A percentile compares a stretch with the other conserved stretches of the same genome.
These are phyloP conservation scores for Tylopilus felleus DNA, from an alignment of 768 basidiomycete species.

Conservation along the genomic window DNA sequence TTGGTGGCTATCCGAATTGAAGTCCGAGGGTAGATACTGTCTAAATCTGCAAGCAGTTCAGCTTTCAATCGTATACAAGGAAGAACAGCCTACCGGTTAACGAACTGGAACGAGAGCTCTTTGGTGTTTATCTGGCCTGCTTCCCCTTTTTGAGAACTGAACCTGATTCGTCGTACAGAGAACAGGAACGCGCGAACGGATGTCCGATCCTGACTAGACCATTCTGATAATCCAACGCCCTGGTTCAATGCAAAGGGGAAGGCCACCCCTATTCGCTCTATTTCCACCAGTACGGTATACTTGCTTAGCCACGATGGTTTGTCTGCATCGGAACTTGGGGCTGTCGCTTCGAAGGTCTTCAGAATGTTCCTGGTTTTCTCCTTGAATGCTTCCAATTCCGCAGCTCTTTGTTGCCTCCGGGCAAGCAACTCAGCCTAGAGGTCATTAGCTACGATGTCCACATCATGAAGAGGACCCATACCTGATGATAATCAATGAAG, in stretches of 20 bases:
- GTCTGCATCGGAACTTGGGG: constrained; percentile 23
- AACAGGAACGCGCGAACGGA: constrained; percentile 81
- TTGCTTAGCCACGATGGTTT: constrained; percentile 52
- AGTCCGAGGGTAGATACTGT: constrained; percentile 67
- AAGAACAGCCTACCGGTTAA: constrained; percentile 53
- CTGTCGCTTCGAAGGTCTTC: constrained; percentile 66
- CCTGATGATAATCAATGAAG: constrained; percentile 82
- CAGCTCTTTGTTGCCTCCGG: constrained; percentile 70
- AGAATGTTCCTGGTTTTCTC: constrained; percentile 74
- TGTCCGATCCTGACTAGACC: constrained; percentile 37
- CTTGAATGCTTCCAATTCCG: constrained; percentile 80
- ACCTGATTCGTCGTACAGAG: constrained; percentile 71
- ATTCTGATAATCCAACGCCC: constrained; percentile 47
- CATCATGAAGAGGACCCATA: constrained; percentile 24
- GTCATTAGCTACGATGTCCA: constrained; percentile 10
- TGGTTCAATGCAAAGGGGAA: constrained; percentile 75
- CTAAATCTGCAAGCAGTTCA: constrained; percentile 58
- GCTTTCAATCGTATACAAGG: background rate
- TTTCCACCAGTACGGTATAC: constrained; percentile 50
- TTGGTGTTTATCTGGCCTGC: constrained; percentile 73
- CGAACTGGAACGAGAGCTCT: constrained; percentile 81
- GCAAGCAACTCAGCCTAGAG: constrained; percentile 68
- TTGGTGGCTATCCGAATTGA: constrained; percentile 62
- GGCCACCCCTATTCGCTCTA: constrained; percentile 79
- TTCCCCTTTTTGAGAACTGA: constrained; percentile 71